Conservation (phyloP, 768 basidiomycete species). For the Leccinum barrowsii region DNA sequence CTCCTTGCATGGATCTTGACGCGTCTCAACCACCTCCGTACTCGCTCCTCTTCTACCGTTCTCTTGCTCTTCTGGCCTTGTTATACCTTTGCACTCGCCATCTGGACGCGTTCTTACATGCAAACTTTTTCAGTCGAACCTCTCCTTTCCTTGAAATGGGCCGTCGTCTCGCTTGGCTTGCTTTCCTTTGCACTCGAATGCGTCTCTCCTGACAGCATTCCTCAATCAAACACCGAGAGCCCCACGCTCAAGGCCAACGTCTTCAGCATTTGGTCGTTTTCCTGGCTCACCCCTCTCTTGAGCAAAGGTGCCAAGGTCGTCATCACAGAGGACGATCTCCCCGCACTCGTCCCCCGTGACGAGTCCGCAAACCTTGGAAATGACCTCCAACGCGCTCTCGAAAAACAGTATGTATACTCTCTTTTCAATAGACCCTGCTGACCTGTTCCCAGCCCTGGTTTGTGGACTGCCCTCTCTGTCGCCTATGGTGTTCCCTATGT, state of each 20-base stretch:
- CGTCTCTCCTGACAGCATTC: constrained; percentile 56
- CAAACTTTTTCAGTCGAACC: constrained; percentile 29
- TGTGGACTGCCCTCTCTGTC: constrained; percentile 71
- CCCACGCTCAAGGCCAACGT: constrained; percentile 77
- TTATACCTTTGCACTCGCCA: constrained; percentile 45
- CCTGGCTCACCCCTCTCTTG: constrained; percentile 84
- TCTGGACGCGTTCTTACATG: constrained; percentile 63
- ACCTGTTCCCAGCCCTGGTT: constrained; percentile 41
- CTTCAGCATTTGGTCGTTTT: constrained; percentile 79
- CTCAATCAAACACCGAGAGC: constrained; percentile 49
- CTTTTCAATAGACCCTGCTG: not conserved
- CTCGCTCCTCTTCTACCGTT: constrained; percentile 64
- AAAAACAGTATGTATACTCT: constrained; percentile 53
- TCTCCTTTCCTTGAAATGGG: constrained; percentile 44
- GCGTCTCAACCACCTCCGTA: constrained; percentile 65
- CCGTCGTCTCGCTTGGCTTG: constrained; percentile 43
- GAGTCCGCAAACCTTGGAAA: constrained; percentile 66
- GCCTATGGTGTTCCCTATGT: constrained; percentile 80
- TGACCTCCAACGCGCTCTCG: constrained; percentile 57
- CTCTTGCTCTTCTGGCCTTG: constrained; percentile 82
- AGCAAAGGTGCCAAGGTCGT: constrained; percentile 58
- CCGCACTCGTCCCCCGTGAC: constrained; percentile 63
- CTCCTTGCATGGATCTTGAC: constrained; percentile 49
- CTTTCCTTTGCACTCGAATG: constrained; percentile 64
- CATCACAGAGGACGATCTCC: constrained; percentile 86